Evolutionary conservation across 2,329 filamentous ascomycete genomes (phyloP), one percentile per base, ranked within the genome.

Genomic region (Trichoderma simmonsii): DNA sequence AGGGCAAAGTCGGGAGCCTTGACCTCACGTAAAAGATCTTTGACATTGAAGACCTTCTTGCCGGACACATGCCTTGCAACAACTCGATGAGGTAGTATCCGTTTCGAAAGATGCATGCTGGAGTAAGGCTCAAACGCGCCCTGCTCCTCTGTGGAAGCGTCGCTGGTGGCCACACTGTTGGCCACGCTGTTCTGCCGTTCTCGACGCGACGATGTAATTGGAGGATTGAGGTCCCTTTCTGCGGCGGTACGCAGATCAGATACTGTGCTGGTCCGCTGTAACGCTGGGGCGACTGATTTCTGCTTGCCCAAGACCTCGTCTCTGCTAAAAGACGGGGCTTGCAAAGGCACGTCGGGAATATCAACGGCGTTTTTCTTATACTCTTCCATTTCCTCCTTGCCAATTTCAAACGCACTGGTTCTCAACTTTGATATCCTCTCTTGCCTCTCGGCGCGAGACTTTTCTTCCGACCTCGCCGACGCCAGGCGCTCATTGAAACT

Each of bases 401-500:
- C 84, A 26, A 91, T 86, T 21, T 84, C 83, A 76, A 92, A 92
- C 0, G 87, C 84, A 66, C 82, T 85, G 62, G 85, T 88, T 73
- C 90, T 84, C 56, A 85, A 79, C 72, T 85, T 84, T 69, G 86
- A 84, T 43, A 90, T 86, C 72, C 85, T 84, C 67, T 86, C 82
- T 59, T 86, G 84, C 61, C 83, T 85, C 72, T 90, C 86, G 48
- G 83, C 80, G 32, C 85, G 85, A 15, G 81, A 82, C 2, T 79
- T 80, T 72, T 91, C 90, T 56, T 90, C 85, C 2, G 80, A 82
- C 74, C 90, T 89, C 48, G 90, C 91, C 64, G 93, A 90, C 1
- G 93, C 91, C 73, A 99, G 88, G 61, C 95, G 87, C 80, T 98
- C 94, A 78, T 93, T 97, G 81, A 98, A 99, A 70, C 89, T 89